A percentile compares a stretch with the other conserved stretches of the same genome.
These are phyloP conservation scores for Ascochyta pisi DNA, from an alignment of 2,329 filamentous ascomycete species.

Conservation along the genomic window DNA sequence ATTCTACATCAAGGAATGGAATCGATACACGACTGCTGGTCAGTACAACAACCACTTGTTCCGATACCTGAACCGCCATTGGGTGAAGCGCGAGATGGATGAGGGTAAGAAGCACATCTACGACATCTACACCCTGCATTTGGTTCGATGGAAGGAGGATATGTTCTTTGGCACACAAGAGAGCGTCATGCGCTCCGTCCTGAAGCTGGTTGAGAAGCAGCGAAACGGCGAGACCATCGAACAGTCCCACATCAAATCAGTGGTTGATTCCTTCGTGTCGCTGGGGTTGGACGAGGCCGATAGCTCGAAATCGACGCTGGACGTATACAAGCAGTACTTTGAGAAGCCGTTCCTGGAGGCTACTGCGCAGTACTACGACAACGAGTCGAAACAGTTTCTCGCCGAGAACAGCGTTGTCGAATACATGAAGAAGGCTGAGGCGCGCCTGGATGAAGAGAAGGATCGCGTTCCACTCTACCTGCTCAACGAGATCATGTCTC, in stretches of 20 bases:
- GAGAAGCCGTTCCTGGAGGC: slow-evolving; percentile 89
- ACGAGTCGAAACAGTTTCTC: slow-evolving; percentile 92
- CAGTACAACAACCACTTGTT: slow-evolving; percentile 99
- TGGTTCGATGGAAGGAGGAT: slow-evolving; percentile 93
- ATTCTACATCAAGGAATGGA: slow-evolving; percentile 98
- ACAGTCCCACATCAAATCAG: slow-evolving; percentile 93
- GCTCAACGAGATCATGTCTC: slow-evolving; percentile 84
- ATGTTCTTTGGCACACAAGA: slow-evolving; percentile 83
- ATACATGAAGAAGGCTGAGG: slow-evolving; percentile 99
- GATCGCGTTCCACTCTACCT: slow-evolving; percentile 91
- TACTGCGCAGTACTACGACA: slow-evolving; percentile 84
- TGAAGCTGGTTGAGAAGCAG: slow-evolving; percentile 96
- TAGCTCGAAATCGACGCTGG: slow-evolving; percentile 89
- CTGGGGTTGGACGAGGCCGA: slow-evolving; percentile 93
- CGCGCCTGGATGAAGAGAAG: slow-evolving; percentile 88
- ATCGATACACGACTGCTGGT: slow-evolving; percentile 90
- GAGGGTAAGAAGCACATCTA: slow-evolving; percentile 98
- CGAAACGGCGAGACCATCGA: slow-evolving; percentile 98
- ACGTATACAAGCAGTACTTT: slow-evolving; percentile 92
- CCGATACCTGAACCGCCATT: slow-evolving; percentile 94
- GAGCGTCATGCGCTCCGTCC: slow-evolving; percentile 93
- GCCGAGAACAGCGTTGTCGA: slow-evolving; percentile 97
- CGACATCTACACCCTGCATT: slow-evolving; percentile 95
- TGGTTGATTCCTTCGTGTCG: slow-evolving; percentile 94
- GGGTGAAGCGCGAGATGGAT: slow-evolving; percentile 98